Evolutionary conservation across 2,329 filamentous ascomycete genomes (phyloP).

Genomic region (Fusarium bulbicola): DNA sequence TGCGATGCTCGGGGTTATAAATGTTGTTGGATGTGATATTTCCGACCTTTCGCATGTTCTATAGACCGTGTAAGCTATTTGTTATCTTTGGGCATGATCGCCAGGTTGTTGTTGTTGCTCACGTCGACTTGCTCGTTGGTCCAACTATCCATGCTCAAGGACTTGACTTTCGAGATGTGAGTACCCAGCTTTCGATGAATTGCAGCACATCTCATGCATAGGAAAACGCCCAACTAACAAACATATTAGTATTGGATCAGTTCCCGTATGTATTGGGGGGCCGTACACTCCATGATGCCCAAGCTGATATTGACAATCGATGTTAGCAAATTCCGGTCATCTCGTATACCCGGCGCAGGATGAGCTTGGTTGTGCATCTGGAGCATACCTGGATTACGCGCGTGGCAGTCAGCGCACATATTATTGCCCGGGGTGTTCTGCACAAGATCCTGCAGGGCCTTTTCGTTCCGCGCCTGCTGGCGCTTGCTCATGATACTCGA

Average conservation of each 20-base stretch:
- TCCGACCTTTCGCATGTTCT: conserved; percentile 95
- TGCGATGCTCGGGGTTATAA: conserved; percentile 87
- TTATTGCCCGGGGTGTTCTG: conserved; percentile 87
- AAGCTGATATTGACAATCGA: conserved; percentile 64
- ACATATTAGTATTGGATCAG: conserved; percentile 29
- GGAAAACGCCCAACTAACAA: conserved; percentile 84
- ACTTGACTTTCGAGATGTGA: conserved; percentile 98
- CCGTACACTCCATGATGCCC: conserved; percentile 96
- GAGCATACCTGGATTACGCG: conserved; percentile 85
- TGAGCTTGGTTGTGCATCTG: conserved; percentile 3
- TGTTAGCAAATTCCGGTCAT: conserved; percentile 40
- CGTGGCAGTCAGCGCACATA: conserved; percentile 90
- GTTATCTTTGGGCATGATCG: not conserved
- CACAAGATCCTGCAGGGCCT: conserved; percentile 87
- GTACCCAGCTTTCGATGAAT: conserved; percentile 97
- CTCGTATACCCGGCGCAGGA: not conserved
- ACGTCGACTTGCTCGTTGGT: conserved; percentile 95
- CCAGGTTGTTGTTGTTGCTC: conserved; percentile 46
- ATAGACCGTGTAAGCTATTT: conserved; percentile 28
- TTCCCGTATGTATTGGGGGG: not conserved
- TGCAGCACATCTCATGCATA: conserved; percentile 97
- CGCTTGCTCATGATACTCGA: conserved; percentile 86
- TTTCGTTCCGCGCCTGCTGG: conserved; percentile 97
- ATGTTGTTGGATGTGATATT: conserved; percentile 86
- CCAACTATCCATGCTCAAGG: conserved; percentile 98